These are phyloP conservation scores for Wilcoxina mikolae DNA, from an alignment of 495 filamentous ascomycete genomes.

Conservation along the genomic window DNA sequence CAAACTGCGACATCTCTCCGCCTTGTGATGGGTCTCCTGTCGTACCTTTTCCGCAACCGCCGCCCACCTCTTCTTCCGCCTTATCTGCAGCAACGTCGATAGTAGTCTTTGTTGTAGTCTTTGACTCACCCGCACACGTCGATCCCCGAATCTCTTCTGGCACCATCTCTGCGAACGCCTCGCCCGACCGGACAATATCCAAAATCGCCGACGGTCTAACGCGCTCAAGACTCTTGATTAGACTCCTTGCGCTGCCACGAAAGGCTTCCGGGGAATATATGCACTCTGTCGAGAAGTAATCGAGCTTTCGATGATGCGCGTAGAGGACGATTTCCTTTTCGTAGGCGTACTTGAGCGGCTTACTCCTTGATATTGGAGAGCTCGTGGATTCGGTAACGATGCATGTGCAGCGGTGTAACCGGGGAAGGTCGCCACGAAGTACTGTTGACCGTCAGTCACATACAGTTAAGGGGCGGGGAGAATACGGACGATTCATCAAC, in stretches of 20 bases:
- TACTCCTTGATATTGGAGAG: constrained; percentile 75
- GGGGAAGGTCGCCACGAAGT: constrained; percentile 73
- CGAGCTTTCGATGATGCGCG: constrained; percentile 85
- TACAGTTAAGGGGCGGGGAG: neutral
- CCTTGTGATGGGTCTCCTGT: constrained; percentile 32
- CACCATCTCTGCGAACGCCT: constrained; percentile 85
- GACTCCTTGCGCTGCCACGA: constrained; percentile 69
- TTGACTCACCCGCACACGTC: constrained; percentile 4
- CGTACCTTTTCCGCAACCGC: constrained; percentile 54
- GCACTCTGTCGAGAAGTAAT: constrained; percentile 97
- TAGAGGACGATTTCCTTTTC: constrained; percentile 99
- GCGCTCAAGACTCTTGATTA: constrained; percentile 90
- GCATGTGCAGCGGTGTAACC: constrained; percentile 76
- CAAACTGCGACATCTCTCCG: constrained; percentile 88
- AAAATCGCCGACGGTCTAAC: constrained; percentile 86
- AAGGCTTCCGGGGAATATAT: constrained; percentile 99
- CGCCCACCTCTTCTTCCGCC: constrained; percentile 55
- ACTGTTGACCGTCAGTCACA: constrained; percentile 30
- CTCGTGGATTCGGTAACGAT: constrained; percentile 67
- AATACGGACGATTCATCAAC: constrained; percentile 61
- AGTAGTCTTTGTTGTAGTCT: neutral
- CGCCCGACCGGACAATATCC: constrained; percentile 85
- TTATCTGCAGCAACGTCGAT: constrained; percentile 24
- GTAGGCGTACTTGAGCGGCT: constrained; percentile 94
- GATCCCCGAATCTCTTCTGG: constrained; percentile 35